Evolutionary conservation across 164 flowering plant genomes (phyloP).

Genomic region (Stephania cephalantha): DNA sequence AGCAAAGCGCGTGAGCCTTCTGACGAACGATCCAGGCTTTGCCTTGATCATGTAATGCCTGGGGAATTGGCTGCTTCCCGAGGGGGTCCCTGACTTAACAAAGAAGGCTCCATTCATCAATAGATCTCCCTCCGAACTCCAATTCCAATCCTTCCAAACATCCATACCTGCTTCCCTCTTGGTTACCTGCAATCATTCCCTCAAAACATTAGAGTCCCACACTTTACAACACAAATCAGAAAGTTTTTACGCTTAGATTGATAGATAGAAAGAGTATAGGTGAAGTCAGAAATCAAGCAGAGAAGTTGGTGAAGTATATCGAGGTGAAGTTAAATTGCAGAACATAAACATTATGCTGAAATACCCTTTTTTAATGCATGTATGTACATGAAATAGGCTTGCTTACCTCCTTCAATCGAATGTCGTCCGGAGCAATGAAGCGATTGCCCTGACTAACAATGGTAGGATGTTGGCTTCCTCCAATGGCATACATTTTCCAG

Average conservation of each 20-base stretch:
- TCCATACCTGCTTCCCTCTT: constrained; percentile 42
- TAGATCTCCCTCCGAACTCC: constrained; percentile 71
- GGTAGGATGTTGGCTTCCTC: constrained; percentile 68
- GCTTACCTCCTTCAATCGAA: constrained; percentile 42
- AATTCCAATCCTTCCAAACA: constrained; percentile 64
- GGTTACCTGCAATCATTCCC: constrained; percentile 37
- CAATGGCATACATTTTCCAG: constrained; percentile 86
- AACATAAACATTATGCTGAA: background rate
- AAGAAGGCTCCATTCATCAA: constrained; percentile 72
- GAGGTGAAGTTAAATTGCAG: no score
- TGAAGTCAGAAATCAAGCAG: no score
- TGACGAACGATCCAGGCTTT: constrained; percentile 48
- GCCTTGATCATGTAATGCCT: constrained; percentile 36
- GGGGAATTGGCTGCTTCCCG: background rate
- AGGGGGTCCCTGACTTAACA: constrained; percentile 36
- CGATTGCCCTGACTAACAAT: constrained; percentile 81
- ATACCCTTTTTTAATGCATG: background rate
- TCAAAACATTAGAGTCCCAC: background rate
- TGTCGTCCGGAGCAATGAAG: constrained; percentile 45
- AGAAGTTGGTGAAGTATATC: no score
- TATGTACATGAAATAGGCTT: background rate
- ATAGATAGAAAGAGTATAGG: no score
- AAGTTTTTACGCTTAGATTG: no score
- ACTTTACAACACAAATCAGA: no score
- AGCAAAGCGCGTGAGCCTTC: constrained; percentile 49